Evolutionary conservation across 805 yeast genomes (phyloP).

Genomic region (Spathaspora passalidarum): DNA sequence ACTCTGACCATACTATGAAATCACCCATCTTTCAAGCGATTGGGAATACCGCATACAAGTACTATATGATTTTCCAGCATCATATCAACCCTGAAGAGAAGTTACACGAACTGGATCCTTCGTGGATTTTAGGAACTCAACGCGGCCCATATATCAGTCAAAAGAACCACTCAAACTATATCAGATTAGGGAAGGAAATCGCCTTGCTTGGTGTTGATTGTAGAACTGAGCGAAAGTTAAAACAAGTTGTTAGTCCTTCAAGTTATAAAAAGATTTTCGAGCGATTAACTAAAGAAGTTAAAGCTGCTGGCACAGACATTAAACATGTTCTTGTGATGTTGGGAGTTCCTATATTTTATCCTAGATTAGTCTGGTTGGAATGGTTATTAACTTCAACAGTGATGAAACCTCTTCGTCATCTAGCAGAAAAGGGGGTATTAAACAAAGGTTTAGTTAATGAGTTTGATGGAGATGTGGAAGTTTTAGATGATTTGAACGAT

Average conservation of each 20-base stretch:
- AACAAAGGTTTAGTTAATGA: constrained; percentile 79
- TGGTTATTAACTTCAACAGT: constrained; percentile 57
- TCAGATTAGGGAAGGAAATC: constrained; percentile 71
- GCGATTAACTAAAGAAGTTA: constrained; percentile 56
- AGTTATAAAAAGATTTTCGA: constrained; percentile 63
- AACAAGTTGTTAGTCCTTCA: constrained; percentile 49
- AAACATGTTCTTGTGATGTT: constrained; percentile 79
- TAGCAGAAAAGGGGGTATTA: constrained; percentile 56
- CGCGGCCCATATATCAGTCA: constrained; percentile 71
- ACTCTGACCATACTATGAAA: constrained; percentile 70
- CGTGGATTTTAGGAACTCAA: constrained; percentile 59
- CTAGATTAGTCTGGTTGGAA: constrained; percentile 91
- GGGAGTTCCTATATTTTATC: constrained; percentile 95
- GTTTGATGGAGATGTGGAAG: constrained; percentile 88
- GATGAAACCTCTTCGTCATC: constrained; percentile 59
- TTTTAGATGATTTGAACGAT: constrained; percentile 89
- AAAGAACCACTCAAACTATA: constrained; percentile 63
- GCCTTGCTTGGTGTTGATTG: constrained; percentile 84
- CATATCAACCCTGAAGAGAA: constrained; percentile 53
- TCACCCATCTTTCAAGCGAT: constrained; percentile 65
- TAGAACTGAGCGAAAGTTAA: constrained; percentile 79
- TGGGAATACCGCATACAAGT: constrained; percentile 78
- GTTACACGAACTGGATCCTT: constrained; percentile 38
- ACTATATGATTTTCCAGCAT: constrained; percentile 90
- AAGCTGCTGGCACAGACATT: constrained; percentile 43